phyloP scores from a whole-genome alignment of 768 basidiomycete species.

The Suillus spraguei region DNA sequence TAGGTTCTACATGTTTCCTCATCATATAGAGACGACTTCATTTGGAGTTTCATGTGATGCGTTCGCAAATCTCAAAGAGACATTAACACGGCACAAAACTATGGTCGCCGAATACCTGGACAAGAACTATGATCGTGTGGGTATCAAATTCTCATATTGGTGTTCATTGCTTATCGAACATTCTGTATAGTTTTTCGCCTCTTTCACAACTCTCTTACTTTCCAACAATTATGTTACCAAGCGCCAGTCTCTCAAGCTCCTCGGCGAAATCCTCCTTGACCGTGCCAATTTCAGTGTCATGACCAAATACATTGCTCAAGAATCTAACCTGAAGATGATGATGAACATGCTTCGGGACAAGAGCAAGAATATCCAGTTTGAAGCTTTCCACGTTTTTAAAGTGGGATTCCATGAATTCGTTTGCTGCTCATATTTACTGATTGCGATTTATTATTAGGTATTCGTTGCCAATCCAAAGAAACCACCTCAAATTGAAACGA shows the following conservation, averaged over 20 bases:
- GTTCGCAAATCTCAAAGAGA: slow-evolving; percentile 97
- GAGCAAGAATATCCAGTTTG: slow-evolving; percentile 99
- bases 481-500: slow-evolving; percentile 90
- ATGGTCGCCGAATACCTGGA: slow-evolving; percentile 98
- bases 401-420: slow-evolving; percentile 43
- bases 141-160: slow-evolving; percentile 22
- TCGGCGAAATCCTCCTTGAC: slow-evolving; percentile 97
- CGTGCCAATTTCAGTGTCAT: slow-evolving; percentile 98
- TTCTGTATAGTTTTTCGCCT: slow-evolving; percentile 81
- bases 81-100: slow-evolving; percentile 92
- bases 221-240: slow-evolving; percentile 99
- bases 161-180: slow-evolving; percentile 5
- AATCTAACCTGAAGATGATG: slow-evolving; percentile 99
- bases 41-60: slow-evolving; percentile 99
- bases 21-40: slow-evolving; percentile 96
- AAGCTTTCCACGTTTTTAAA: slow-evolving; percentile 99
- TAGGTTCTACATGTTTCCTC: slow-evolving; percentile 95
- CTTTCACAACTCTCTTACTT: slow-evolving; percentile 90
- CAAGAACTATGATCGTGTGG: slow-evolving; percentile 93
- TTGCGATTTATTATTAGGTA: slow-evolving; percentile 51
- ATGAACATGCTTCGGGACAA: slow-evolving; percentile 98
- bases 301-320: slow-evolving; percentile 95
- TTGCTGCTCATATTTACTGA: slow-evolving; percentile 1
- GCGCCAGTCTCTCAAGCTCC: slow-evolving; percentile 95
- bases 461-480: slow-evolving; percentile 99